Evolutionary conservation across 2,329 filamentous ascomycete genomes (phyloP), one percentile per base, ranked within the genome.

Genomic region (Penicillium aurantiogriseum): DNA sequence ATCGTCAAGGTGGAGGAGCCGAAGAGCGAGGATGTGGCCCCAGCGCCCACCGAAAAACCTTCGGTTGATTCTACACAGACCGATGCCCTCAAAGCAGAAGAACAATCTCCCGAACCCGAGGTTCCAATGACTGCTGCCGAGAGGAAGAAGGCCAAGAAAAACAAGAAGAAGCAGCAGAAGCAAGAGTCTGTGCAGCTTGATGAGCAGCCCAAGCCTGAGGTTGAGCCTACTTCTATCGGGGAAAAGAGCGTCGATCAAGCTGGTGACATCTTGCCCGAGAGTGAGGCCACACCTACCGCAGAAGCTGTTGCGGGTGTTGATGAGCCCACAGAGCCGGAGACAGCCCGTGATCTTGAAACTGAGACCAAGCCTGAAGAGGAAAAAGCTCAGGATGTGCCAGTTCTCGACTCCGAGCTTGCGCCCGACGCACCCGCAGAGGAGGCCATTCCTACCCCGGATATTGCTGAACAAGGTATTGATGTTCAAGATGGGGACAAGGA

Each of bases 141-240:
- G 39, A 73, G 70, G 61, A 75, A 72, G 56, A 79, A 76, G 62
- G 69, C 69, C 10, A 79, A 79, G 69, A 80, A 79, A 59, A 69
- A 69, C 33, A 71, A 68, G 61, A 71, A 71, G 39, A 63, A 65
- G 40, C 54, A 64, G 40, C 52, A 66, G 31, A 59, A 65, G 45
- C 52, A 51, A 29, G 57, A 63, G 25, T 63, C 65, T 27, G 43
- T 51, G 27, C 55, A 59, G n/a, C 38, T 57, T 25, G 60, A 62
- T 5, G 58, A 55, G 15, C 45, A 63, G 46, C 19, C 54, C 11
- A 25, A 52, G 10, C 8, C 17, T 5, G 56, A 57, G 23, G 10
- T 29, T 19, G 57, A 62, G 13, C 35, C 51, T 53, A 35, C 50
- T 43, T 27, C 53, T 11, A 19, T 33, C 1, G 44, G 49, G 21